Evolutionary conservation across 148 eudicot genomes (phyloP).

Genomic region (Rhododendron kiyosumense): DNA sequence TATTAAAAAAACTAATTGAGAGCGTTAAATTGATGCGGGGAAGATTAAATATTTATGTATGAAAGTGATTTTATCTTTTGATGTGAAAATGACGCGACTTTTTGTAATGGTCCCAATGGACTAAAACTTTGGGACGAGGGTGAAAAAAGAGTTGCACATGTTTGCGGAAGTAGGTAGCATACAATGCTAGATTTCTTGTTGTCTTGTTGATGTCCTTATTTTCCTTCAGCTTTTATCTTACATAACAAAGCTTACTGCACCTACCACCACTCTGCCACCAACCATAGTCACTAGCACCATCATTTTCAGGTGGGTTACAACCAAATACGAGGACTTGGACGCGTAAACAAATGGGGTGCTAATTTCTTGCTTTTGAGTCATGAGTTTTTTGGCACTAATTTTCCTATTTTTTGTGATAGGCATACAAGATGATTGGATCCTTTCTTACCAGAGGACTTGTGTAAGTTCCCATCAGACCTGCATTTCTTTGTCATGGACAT

Average conservation of each 20-base stretch:
- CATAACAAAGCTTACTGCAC: not conserved
- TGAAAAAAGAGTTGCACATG: not conserved
- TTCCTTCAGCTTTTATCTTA: not conserved
- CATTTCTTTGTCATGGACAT: not conserved
- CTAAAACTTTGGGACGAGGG: not conserved
- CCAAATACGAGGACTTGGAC: not conserved
- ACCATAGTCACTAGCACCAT: not conserved
- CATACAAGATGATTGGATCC: slow-evolving; percentile 76
- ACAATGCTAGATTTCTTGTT: not conserved
- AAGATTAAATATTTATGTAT: too few species aligned
- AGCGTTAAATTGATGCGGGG: not conserved
- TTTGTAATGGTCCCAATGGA: not conserved
- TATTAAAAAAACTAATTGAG: not conserved
- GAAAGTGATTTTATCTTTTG: not conserved
- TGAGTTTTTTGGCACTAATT: not conserved
- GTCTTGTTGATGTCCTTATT: not conserved
- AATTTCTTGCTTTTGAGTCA: not conserved
- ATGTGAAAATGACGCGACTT: not conserved
- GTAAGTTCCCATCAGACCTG: slow-evolving; percentile 38
- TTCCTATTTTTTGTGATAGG: slow-evolving; percentile 37
- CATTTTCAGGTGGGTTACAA: not conserved
- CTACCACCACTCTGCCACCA: not conserved
- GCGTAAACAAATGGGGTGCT: not conserved
- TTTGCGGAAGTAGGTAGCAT: not conserved
- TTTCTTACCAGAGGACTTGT: slow-evolving; percentile 79